Conservation (phyloP, 345 rosid genomes). For the Geranium brycei region DNA sequence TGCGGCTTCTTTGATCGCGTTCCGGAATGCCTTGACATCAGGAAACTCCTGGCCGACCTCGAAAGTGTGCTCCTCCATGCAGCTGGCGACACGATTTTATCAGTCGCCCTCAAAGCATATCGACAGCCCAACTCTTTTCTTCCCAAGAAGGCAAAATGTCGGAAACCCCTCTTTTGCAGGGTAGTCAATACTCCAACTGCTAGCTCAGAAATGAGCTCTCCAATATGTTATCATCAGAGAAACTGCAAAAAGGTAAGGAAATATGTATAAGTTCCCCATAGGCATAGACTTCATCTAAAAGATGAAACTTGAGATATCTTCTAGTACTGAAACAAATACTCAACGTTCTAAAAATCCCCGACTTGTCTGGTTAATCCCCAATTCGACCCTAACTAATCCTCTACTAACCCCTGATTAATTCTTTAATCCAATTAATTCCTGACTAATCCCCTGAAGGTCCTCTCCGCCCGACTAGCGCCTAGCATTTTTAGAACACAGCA, state of each 20-base stretch:
- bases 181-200: neutral
- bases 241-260: neutral
- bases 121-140: neutral
- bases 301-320: neutral
- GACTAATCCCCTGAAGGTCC: no score
- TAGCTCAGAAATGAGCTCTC: neutral
- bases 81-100: no score
- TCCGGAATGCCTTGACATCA: slow-evolving; percentile 45
- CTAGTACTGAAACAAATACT: no score
- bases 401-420: no score
- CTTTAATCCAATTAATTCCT: no score
- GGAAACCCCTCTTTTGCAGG: neutral
- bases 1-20: slow-evolving; percentile 42
- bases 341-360: no score
- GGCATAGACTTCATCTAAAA: neutral
- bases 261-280: neutral
- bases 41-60: slow-evolving; percentile 44
- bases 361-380: no score
- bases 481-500: no score
- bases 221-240: neutral
- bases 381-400: no score
- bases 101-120: no score
- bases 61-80: slow-evolving; percentile 30
- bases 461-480: no score
- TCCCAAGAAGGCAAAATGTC: neutral